Percentiles rank a stretch among this genome's conserved stretches.
These are phyloP conservation scores for Fusarium circinatum DNA, from an alignment of 2,329 filamentous ascomycete genomes.

Conservation along the genomic window DNA sequence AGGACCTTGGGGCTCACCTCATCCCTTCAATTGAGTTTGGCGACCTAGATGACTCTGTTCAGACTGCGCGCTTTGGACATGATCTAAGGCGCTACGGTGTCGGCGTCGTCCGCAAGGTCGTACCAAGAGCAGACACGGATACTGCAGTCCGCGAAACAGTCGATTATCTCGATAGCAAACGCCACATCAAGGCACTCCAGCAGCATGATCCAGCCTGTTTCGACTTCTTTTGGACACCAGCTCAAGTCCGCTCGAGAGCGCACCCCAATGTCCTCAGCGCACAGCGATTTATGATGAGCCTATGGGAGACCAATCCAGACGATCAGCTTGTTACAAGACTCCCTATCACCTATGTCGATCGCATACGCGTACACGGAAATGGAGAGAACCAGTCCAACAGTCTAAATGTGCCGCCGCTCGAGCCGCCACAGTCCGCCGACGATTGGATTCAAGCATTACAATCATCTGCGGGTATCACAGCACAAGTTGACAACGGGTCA, in stretches of 20 bases:
- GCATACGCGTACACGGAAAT: constrained; percentile 72
- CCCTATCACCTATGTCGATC: constrained; percentile 75
- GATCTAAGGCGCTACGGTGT: constrained; percentile 71
- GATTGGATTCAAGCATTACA: constrained; percentile 54
- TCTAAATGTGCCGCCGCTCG: constrained; percentile 36
- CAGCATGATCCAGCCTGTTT: constrained; percentile 71
- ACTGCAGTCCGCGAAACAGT: constrained; percentile 68
- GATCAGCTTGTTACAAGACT: constrained; percentile 69
- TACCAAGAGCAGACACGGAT: constrained; percentile 66
- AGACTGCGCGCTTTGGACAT: constrained; percentile 64
- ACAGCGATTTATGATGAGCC: constrained; percentile 72
- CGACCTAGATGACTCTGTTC: constrained; percentile 59
- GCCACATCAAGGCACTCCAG: constrained; percentile 43
- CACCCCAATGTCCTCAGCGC: constrained; percentile 71
- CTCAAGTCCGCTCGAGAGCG: constrained; percentile 73
- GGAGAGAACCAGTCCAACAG: constrained; percentile 35
- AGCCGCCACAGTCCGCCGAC: constrained; percentile 48
- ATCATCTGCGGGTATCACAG: constrained; percentile 63
- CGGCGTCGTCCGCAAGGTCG: constrained; percentile 72
- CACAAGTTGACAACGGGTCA: constrained; percentile 77
- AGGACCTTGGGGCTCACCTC: constrained; percentile 60
- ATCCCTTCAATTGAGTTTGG: constrained; percentile 66
- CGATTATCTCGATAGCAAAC: constrained; percentile 58
- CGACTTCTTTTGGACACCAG: constrained; percentile 79
- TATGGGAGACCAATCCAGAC: constrained; percentile 68